Evolutionary conservation across 352 stramenopile genomes (phyloP), one percentile per base, ranked within the genome.

Genomic region (Phytophthora aleatoria): DNA sequence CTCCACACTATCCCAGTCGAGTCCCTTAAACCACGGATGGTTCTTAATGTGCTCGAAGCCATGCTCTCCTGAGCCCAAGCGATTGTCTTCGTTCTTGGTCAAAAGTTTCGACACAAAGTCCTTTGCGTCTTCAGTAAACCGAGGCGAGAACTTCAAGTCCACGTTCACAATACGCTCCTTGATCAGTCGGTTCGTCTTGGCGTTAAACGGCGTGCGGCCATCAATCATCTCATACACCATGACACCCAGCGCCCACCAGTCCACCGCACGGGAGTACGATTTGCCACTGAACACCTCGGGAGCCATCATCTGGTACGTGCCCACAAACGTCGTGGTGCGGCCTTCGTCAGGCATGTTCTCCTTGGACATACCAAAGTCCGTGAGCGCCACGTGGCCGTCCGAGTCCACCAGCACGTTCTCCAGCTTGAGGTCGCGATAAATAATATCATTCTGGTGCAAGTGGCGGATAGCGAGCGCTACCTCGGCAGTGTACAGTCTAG

Each of bases 351-450:
- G 90, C 73, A 99, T 98, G 50, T 98, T 97, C 65, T 99, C 97
- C 73, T 99, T 99, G 8, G 91, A 98, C 71, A 99, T 94, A n/a
- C 97, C 98, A 78, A 99, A 99, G 77, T 99, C 97, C 44, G 97
- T 99, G 20, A 99, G 78, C 38, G 96, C 91, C 42, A 99, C 89
- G 68, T 99, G 96, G 41, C 98, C 98, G 49, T 96, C 77, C 12
- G 87, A 91, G 62, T 98, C 96, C 41, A 99, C 87, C 12, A 99
- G 74, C 38, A 99, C 95, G 71, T 99, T 99, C 73, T 99, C 97
- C 36, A 98, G 94, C 81, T 99, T 99, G 28, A 99, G 81, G 74
- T 99, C 97, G 35, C 97, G 86, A 83, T 99, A 99, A 69, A 99
- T 97, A 76, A 99, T 98, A 81, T 98, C 85, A 61, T 96, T 86